Base-by-base conservation (phyloP, 1,284 basidiomycete genomes). In the Farysia itapuensis region DNA sequence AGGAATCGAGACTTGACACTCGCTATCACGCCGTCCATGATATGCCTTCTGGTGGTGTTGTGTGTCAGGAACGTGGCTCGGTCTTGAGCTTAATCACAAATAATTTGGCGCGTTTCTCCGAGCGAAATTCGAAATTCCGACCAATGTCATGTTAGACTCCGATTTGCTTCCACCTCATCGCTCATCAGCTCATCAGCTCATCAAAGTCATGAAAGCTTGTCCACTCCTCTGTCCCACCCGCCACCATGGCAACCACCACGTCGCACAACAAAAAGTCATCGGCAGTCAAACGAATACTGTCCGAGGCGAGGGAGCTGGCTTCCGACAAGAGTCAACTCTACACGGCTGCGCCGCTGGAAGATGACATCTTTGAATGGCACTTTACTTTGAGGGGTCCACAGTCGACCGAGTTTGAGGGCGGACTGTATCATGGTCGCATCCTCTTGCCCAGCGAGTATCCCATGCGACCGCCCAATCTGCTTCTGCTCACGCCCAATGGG, bases 271-370 rank as follows among this genome's bases (percentile, higher is more conserved):
- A 69, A 38, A 71, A 69, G 39, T 85, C 72, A 86, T 85, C 79
- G 83, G 90, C 90, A 42, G 88, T 95, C 49, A 95, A 95, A 80
- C 86, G 94, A 35, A 95, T 97, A 64, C 89, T 97, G 84, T 90
- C 91, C 75, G 93, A 97, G 79, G 93, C 92, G 4, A 81, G 84
- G 53, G 93, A 97, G 75, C 83, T 95, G 7, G 84, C 85, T 5
- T 83, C 83, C 43, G 91, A 93, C 76, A 84, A 85, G 43, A 86
- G 83, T 42, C 84, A 85, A 1, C 89, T 92, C 71, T 93, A 92
- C 74, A 79, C 83, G 46, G 93, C 92, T 8, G 85, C 84, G 0
- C 93, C 93, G 3, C 79, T 94, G 13, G 93, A 75, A 45, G 70
- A 72, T 44, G 70, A 79, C 54, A 66, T 78, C 23, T 77, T 76